Evolutionary conservation across 73 alveolate species (phyloP).

Genomic region (Paramecium octaurelia): DNA sequence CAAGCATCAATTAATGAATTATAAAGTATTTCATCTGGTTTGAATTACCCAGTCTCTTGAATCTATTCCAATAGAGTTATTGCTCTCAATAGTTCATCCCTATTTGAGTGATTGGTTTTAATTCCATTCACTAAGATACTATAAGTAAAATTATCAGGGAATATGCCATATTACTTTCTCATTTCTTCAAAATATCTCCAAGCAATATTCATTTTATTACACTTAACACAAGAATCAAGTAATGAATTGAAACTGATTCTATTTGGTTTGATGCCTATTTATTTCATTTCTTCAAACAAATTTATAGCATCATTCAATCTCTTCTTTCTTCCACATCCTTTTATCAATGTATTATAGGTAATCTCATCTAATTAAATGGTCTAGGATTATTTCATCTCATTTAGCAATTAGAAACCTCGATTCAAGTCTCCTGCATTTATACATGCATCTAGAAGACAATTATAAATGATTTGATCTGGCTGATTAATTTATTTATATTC

Average conservation of each 20-base stretch:
- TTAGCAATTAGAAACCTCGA: conserved; percentile 60
- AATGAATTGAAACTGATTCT: conserved; percentile 61
- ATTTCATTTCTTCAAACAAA: conserved; percentile 46
- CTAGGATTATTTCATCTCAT: conserved; percentile 42
- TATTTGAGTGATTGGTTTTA: conserved; percentile 48
- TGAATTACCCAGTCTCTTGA: conserved; percentile 50
- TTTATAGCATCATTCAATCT: conserved; percentile 32
- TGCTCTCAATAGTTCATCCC: conserved; percentile 79
- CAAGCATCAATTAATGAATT: conserved; percentile 94
- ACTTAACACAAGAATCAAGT: conserved; percentile 64
- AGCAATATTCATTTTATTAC: conserved; percentile 54
- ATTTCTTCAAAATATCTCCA: conserved; percentile 66
- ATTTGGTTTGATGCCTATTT: conserved; percentile 8
- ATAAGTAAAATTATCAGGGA: conserved; percentile 66
- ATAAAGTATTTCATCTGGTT: conserved; percentile 92
- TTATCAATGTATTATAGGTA: conserved; percentile 86
- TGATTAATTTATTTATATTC: conserved; percentile 41
- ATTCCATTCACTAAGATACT: conserved; percentile 65
- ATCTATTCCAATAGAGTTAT: conserved; percentile 64
- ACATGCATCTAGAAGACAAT: conserved; percentile 93
- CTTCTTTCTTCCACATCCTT: conserved; percentile 78
- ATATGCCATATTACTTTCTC: conserved; percentile 43
- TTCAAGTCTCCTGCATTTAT: conserved; percentile 67
- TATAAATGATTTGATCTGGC: conserved; percentile 91
- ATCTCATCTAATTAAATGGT: conserved; percentile 82